Conservation (phyloP, 2,329 filamentous ascomycete species). For the Colletotrichum costaricense region DNA sequence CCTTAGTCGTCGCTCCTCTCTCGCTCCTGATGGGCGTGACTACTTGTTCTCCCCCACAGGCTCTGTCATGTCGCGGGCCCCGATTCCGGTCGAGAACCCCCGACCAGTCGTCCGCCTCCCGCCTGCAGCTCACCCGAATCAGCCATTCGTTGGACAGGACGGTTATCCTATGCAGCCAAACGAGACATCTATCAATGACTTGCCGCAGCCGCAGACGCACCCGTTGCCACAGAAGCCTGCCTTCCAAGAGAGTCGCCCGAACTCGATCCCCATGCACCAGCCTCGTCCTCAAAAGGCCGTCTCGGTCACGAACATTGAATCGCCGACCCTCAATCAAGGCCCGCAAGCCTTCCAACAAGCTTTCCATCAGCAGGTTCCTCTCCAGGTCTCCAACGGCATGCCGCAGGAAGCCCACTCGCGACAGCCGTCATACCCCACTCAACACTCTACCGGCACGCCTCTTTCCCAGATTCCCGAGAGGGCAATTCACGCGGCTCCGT, state of each 20-base stretch:
- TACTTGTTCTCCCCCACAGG: conserved; percentile 83
- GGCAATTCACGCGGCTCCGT: conserved; percentile 89
- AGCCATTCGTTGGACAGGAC: conserved; percentile 36
- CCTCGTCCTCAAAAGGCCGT: conserved; percentile 95
- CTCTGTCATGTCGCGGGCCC: conserved; percentile 78
- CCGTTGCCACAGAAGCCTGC: conserved; percentile 68
- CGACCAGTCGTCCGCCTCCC: conserved; percentile 88
- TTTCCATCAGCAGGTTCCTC: conserved; percentile 94
- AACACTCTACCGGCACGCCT: conserved; percentile 80
- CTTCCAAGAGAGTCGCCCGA: conserved; percentile 66
- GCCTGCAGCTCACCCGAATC: conserved; percentile 59
- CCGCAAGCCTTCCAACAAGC: conserved; percentile 89
- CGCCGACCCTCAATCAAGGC: conserved; percentile 71
- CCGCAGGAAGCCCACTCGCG: conserved; percentile 72
- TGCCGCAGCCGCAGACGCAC: conserved; percentile 68
- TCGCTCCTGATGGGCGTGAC: conserved; percentile 73
- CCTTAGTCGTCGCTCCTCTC: conserved; percentile 91
- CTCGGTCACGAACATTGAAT: conserved; percentile 92
- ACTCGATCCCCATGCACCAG: conserved; percentile 83
- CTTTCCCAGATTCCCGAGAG: conserved; percentile 93
- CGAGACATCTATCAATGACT: conserved; percentile 60
- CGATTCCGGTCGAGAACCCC: conserved; percentile 68
- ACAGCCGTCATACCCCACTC: conserved; percentile 76
- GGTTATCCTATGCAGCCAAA: conserved; percentile 28
- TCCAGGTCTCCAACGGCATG: conserved; percentile 72